Conservation (phyloP, 2,329 filamentous ascomycete genomes). For the Xylariaceae sp. region DNA sequence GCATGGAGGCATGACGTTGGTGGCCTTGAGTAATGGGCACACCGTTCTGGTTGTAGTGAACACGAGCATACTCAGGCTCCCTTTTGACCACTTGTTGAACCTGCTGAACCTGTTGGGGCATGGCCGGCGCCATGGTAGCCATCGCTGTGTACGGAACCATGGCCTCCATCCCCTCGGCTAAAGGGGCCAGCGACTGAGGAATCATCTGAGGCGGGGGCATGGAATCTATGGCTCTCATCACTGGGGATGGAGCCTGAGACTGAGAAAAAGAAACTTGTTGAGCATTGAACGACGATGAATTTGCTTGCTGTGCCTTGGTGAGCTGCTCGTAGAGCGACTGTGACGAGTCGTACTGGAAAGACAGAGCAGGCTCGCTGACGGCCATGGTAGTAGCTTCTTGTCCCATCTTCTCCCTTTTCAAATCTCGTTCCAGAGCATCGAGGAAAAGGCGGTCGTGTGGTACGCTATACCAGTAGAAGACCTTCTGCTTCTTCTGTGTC, state of each 20-base stretch:
- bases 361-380: slow-evolving; percentile 93
- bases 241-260: slow-evolving; percentile 80
- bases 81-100: slow-evolving; percentile 68
- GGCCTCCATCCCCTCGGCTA: slow-evolving; percentile 64
- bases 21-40: slow-evolving; percentile 78
- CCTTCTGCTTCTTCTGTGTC: slow-evolving; percentile 99
- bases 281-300: slow-evolving; percentile 91
- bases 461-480: slow-evolving; percentile 99
- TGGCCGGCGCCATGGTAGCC: slow-evolving; percentile 62
- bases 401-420: slow-evolving; percentile 99
- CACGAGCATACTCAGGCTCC: slow-evolving; percentile 76
- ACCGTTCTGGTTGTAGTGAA: slow-evolving; percentile 90
- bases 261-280: slow-evolving; percentile 66
- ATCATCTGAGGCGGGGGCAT: slow-evolving; percentile 93
- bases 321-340: slow-evolving; percentile 99
- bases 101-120: slow-evolving; percentile 65
- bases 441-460: slow-evolving; percentile 96
- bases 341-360: slow-evolving; percentile 98
- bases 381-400: slow-evolving; percentile 94
- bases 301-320: slow-evolving; percentile 98
- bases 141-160: slow-evolving; percentile 68
- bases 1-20: slow-evolving; percentile 97
- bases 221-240: slow-evolving; percentile 84
- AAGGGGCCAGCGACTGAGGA: slow-evolving; percentile 52
- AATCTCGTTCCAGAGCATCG: slow-evolving; percentile 91